A percentile compares a stretch with the other conserved stretches of the same genome.
phyloP scores from a whole-genome alignment of 495 filamentous ascomycete genomes.

The Aspergillus diversus region DNA sequence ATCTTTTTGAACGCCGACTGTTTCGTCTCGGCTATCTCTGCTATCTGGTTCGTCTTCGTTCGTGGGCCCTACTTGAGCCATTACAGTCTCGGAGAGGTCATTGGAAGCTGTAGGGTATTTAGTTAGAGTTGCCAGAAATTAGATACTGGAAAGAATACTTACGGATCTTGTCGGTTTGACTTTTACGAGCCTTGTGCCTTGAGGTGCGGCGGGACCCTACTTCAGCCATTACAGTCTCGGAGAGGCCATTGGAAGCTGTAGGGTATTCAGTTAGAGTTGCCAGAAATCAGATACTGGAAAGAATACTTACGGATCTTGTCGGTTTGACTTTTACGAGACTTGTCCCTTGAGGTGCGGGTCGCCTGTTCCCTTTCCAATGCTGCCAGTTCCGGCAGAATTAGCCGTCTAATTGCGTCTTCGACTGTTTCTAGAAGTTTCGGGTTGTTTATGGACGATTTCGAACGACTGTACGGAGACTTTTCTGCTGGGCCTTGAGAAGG shows the following conservation, averaged over 20 bases:
- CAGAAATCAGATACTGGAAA: background rate
- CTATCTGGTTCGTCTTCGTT: background rate
- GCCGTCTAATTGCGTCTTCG: conserved; percentile 88
- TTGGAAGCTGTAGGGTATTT: background rate
- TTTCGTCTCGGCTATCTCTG: background rate
- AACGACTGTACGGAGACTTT: conserved; percentile 29
- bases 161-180: background rate
- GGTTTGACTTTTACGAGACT: background rate
- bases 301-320: background rate
- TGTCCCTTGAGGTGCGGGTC: background rate
- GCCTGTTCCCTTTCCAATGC: conserved; percentile 85
- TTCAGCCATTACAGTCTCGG: background rate
- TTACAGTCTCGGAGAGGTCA: background rate
- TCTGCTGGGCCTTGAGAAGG: background rate
- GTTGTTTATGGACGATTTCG: conserved; percentile 89
- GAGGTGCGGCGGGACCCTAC: background rate
- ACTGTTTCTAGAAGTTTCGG: conserved; percentile 90
- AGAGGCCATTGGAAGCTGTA: background rate
- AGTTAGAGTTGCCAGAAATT: background rate
- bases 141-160: background rate
- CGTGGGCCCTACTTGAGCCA: background rate
- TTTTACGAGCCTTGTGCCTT: background rate
- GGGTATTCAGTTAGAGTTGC: background rate
- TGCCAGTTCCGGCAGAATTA: conserved; percentile 90
- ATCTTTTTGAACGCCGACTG: background rate